Percentiles rank a stretch among this genome's conserved stretches.
Conservation (phyloP, 345 rosid genomes). For the Sonneratia caseolaris region DNA sequence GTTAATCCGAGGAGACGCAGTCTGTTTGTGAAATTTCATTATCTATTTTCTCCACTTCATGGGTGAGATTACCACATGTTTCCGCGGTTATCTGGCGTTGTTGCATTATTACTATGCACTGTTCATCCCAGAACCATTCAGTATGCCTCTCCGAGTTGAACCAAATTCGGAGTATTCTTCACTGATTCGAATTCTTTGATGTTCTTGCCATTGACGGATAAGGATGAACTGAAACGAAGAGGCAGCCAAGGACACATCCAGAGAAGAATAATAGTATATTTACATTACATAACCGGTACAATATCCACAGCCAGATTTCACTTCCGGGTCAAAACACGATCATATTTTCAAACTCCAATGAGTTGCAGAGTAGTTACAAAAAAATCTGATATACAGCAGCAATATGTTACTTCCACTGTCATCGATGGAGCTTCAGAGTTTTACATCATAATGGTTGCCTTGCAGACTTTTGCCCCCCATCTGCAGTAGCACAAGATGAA, state of each 20-base stretch:
- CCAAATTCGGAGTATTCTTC: neutral
- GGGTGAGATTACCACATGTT: neutral
- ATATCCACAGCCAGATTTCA: neutral
- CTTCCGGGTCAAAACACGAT: neutral
- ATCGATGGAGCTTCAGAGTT: neutral
- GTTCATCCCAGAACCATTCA: neutral
- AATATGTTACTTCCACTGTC: neutral
- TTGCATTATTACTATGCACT: neutral
- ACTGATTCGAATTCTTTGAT: no score
- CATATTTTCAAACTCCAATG: neutral
- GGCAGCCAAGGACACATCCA: neutral
- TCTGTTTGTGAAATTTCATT: no score
- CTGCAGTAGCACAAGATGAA: neutral
- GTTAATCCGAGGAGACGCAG: no score
- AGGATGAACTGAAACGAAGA: neutral
- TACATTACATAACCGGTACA: neutral
- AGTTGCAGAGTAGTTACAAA: neutral
- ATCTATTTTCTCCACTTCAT: no score
- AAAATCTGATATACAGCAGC: neutral
- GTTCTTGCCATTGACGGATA: no score
- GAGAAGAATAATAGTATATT: neutral
- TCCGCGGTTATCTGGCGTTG: neutral
- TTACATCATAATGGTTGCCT: neutral
- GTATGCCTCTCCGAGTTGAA: neutral
- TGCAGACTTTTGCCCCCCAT: neutral